These are phyloP conservation scores for Sporisorium graminicola DNA, from an alignment of 1,284 basidiomycete genomes.

Conservation along the genomic window DNA sequence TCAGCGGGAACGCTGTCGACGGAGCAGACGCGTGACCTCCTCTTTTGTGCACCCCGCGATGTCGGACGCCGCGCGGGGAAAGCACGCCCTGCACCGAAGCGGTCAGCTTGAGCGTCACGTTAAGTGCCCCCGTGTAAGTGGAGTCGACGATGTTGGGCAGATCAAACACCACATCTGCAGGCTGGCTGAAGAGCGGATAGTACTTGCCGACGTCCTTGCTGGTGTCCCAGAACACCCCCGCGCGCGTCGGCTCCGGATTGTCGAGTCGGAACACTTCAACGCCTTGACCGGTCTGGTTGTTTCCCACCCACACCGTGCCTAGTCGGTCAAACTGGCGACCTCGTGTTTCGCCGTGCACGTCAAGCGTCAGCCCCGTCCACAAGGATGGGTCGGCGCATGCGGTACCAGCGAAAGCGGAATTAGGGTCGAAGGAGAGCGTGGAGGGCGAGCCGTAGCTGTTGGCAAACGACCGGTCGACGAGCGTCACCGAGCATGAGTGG, in stretches of 20 bases:
- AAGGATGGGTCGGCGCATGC: conserved; percentile 32
- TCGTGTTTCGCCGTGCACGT: conserved; percentile 28
- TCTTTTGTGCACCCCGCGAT: not conserved
- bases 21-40: not conserved
- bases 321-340: conserved; percentile 59
- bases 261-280: conserved; percentile 57
- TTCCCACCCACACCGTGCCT: conserved; percentile 44
- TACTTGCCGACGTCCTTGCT: conserved; percentile 54
- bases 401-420: conserved; percentile 6
- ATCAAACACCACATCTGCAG: conserved; percentile 47
- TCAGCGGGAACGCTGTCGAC: conserved; percentile 12
- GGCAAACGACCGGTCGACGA: conserved; percentile 45
- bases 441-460: conserved; percentile 53
- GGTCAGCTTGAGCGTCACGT: conserved; percentile 39
- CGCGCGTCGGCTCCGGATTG: conserved; percentile 56
- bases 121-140: conserved; percentile 51
- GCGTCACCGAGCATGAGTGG: conserved; percentile 23
- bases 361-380: conserved; percentile 50
- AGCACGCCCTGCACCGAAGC: conserved; percentile 19
- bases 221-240: conserved; percentile 47
- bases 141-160: conserved; percentile 58
- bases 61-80: not conserved
- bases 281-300: conserved; percentile 34
- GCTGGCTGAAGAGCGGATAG: conserved; percentile 34
- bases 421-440: conserved; percentile 21